Base-by-base conservation (phyloP, 768 basidiomycete species). In the Hericium rajendrae region DNA sequence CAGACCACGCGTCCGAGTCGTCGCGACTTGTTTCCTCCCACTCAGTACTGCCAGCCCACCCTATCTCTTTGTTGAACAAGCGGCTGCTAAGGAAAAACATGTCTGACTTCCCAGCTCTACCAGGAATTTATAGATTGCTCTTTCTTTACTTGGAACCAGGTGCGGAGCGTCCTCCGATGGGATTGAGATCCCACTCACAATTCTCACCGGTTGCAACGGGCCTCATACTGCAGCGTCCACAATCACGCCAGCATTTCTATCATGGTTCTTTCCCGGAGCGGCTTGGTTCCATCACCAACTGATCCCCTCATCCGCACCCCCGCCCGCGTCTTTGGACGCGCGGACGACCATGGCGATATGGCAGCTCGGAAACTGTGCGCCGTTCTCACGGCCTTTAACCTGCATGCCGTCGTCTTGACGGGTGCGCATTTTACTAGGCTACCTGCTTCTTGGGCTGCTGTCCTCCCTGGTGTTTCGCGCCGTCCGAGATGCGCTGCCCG, bases 91-190 rank as follows among this genome's bases (percentile, higher is more conserved):
- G 16, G n/a, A 2, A 3, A 18, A 46, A 20, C 53, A 70, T 68
- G 62, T 59, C 67, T 15, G 64, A 67, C 48, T 87, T 86, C 58
- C 76, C 75, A 49, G 85, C 83, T 2, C 72, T 87, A 55, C 76
- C 81, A 16, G 83, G 85, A 37, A 72, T 82, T 63, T 88, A 88
- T 69, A 76, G 77, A 54, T 63, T 77, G 5, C 69, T 86, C 3
- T 86, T 86, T 65, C 71, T 86, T 37, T 80, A 86, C 68, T 64
- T 86, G 5, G 86, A 88, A 67, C 85, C 85, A 20, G 62, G 85
- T 85, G 39, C 54, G 60, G 12, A 20, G 20, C 13, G 20, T 38
- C 48, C 13, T 13, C 40, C 39, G 24, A 22, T 48, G 39, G 28
- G 5, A 15, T 49, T 3, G 26, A n/a, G 18, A 20, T 2, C 6